Conservation (phyloP, 306 rosid species). For the Ziziphus jujuba region DNA sequence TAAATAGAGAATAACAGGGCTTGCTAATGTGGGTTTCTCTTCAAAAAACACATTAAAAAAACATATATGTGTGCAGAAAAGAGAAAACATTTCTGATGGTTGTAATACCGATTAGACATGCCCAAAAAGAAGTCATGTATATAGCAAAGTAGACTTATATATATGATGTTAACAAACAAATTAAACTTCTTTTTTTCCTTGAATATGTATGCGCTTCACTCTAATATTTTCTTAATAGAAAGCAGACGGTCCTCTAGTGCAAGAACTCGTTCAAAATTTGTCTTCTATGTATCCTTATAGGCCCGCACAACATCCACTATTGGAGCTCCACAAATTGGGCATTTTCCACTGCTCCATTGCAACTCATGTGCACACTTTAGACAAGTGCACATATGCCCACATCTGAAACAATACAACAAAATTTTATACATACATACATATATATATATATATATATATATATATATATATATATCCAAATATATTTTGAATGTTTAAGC, state of each 20-base stretch:
- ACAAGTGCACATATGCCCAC: slow-evolving; percentile 94
- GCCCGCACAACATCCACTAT: slow-evolving; percentile 73
- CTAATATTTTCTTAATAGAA: slow-evolving; percentile 17
- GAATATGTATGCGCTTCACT: slow-evolving; percentile 15
- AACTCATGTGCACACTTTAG: slow-evolving; percentile 76
- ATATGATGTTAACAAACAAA: slow-evolving; percentile 2
- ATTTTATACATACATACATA: no score
- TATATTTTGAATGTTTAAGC: background rate
- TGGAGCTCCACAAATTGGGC: slow-evolving; percentile 68
- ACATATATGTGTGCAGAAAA: slow-evolving; percentile 23
- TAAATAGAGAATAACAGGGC: background rate
- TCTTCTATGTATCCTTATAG: slow-evolving; percentile 42
- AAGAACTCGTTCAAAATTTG: slow-evolving; percentile 44
- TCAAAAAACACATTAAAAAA: slow-evolving; percentile 9
- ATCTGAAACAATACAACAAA: slow-evolving; percentile 26
- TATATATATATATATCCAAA: no score
- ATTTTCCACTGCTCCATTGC: slow-evolving; percentile 71
- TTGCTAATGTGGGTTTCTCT: slow-evolving; percentile 28
- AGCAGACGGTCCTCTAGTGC: slow-evolving; percentile 56
- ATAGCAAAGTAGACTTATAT: background rate
- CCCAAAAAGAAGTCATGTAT: background rate
- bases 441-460: no score
- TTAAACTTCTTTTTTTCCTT: slow-evolving; percentile 7
- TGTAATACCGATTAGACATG: background rate
- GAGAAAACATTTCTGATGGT: slow-evolving; percentile 19